Conservation (phyloP, 2,329 filamentous ascomycete genomes). For the Alternaria sp. region DNA sequence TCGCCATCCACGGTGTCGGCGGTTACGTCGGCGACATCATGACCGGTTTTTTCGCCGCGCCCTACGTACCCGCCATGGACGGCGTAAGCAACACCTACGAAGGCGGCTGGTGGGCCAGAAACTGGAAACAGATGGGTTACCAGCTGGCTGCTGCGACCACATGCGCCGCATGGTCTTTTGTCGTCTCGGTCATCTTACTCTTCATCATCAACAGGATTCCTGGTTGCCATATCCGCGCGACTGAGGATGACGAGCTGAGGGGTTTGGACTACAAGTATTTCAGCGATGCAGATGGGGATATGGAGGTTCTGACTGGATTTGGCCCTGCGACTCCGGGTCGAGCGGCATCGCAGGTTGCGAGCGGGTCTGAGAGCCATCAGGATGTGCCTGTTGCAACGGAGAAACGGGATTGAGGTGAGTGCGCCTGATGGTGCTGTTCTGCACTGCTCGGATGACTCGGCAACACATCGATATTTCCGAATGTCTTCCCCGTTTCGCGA, state of each 20-base stretch:
- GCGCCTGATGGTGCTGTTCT: slow-evolving; percentile 12
- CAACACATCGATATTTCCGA: background rate
- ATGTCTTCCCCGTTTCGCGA: background rate
- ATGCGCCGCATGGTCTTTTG: slow-evolving; percentile 63
- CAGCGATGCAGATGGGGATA: slow-evolving; percentile 41
- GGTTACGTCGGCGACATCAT: slow-evolving; percentile 64
- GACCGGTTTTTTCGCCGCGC: slow-evolving; percentile 64
- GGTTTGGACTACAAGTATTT: slow-evolving; percentile 62
- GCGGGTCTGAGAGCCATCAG: slow-evolving; percentile 27
- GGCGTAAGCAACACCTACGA: slow-evolving; percentile 56
- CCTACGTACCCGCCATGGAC: slow-evolving; percentile 59
- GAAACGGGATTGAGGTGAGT: slow-evolving; percentile 26
- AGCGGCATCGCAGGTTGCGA: slow-evolving; percentile 12
- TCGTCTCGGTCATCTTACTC: slow-evolving; percentile 60
- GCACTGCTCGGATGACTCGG: background rate
- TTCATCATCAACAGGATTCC: slow-evolving; percentile 65
- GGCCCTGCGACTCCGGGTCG: slow-evolving; percentile 19
- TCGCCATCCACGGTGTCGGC: slow-evolving; percentile 66
- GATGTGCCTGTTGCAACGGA: slow-evolving; percentile 23
- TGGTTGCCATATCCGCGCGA: slow-evolving; percentile 61
- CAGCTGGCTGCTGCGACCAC: slow-evolving; percentile 65
- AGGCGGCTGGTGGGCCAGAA: slow-evolving; percentile 60
- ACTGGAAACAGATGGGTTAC: slow-evolving; percentile 63
- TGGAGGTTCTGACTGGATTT: slow-evolving; percentile 30
- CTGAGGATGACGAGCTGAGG: slow-evolving; percentile 61